Conservation (phyloP, 257 asterid species). For the Plectranthus barbatus region DNA sequence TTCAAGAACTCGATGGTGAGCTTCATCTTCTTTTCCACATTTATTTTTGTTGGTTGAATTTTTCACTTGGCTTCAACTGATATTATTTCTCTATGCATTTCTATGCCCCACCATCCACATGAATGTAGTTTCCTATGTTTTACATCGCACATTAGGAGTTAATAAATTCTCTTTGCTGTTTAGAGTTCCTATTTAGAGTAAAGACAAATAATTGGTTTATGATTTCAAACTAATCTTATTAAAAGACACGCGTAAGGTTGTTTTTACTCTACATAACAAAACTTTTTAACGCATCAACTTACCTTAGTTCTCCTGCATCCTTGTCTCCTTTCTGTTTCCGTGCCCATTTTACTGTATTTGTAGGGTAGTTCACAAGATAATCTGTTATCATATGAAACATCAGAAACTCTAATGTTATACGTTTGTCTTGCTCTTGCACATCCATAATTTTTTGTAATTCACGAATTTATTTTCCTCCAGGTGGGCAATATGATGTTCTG, state of each 20-base stretch:
- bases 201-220: background rate
- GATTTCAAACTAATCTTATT: background rate
- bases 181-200: background rate
- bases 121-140: background rate
- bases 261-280: background rate
- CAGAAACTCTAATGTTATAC: too few relatives aligned
- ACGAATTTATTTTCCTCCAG: constrained; percentile 25
- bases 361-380: too few relatives aligned
- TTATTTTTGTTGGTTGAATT: constrained; percentile 1
- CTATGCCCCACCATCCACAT: background rate
- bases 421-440: background rate
- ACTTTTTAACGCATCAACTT: too few relatives aligned
- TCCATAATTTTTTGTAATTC: background rate
- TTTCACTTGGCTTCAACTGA: background rate
- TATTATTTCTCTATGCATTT: background rate
- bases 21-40: background rate
- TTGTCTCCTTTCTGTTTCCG: too few relatives aligned
- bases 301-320: too few relatives aligned
- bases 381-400: too few relatives aligned
- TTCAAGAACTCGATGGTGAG: constrained; percentile 88
- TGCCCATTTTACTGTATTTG: too few relatives aligned
- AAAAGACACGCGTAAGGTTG: background rate
- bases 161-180: background rate
- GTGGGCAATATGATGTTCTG: constrained; percentile 96
- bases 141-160: background rate